Evolutionary conservation across 2,329 filamentous ascomycete genomes (phyloP).

Genomic region (Davidsoniella eucalypti): DNA sequence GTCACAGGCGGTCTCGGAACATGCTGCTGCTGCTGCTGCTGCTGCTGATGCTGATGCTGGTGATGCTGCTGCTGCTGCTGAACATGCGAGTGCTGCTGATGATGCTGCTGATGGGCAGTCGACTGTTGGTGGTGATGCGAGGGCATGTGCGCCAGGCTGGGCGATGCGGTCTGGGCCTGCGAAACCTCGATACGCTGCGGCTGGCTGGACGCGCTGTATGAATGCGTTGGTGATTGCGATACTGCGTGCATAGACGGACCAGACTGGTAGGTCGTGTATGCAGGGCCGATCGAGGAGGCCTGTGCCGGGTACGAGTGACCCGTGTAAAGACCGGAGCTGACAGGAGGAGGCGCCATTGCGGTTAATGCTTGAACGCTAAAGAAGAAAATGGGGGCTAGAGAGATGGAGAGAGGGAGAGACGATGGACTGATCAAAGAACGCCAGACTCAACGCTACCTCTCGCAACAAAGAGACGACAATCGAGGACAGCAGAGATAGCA

Average conservation of each 20-base stretch:
- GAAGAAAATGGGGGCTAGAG: background rate
- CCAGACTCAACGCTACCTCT: too few species aligned
- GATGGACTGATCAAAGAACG: too few species aligned
- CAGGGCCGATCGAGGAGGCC: background rate
- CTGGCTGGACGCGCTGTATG: slow-evolving; percentile 4
- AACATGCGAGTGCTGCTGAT: background rate
- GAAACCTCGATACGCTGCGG: slow-evolving; percentile 8
- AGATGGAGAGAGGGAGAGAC: background rate
- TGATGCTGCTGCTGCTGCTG: background rate
- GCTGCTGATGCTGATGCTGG: slow-evolving; percentile 4
- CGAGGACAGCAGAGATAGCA: background rate
- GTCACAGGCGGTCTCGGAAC: slow-evolving; percentile 6
- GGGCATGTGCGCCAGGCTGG: slow-evolving; percentile 9
- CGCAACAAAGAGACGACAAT: background rate
- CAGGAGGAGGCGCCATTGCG: slow-evolving; percentile 7
- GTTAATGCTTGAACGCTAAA: background rate
- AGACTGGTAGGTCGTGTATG: slow-evolving; percentile 6
- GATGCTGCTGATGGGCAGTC: slow-evolving; percentile 3
- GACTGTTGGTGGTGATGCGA: slow-evolving; percentile 2
- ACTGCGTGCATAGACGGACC: slow-evolving; percentile 3
- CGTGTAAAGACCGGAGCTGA: slow-evolving; percentile 4
- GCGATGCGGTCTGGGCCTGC: slow-evolving; percentile 7
- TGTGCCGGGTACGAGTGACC: slow-evolving; percentile 5
- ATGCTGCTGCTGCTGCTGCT: slow-evolving; percentile 3
- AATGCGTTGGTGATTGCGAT: slow-evolving; percentile 3